Evolutionary conservation across 2,329 filamentous ascomycete species (phyloP).

Genomic region (Setomelanomma holmii): DNA sequence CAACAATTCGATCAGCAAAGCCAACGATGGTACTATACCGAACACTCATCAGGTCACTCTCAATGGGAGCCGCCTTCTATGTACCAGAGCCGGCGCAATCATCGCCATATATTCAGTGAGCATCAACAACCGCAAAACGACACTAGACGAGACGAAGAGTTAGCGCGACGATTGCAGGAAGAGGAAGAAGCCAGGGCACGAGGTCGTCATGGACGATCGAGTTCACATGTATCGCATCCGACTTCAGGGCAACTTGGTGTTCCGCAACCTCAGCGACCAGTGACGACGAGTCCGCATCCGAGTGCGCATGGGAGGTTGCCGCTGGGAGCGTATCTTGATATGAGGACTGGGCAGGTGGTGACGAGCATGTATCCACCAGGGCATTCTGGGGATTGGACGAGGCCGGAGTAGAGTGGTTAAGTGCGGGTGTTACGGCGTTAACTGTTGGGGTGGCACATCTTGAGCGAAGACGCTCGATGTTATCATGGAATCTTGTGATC

Average conservation of each 20-base stretch:
- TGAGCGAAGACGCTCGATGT: too few species aligned
- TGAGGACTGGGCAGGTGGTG: constrained; percentile 22
- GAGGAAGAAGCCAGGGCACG: constrained; percentile 5
- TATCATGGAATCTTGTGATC: too few species aligned
- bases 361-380: constrained; percentile 20
- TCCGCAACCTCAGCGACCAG: not conserved
- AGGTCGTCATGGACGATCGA: constrained; percentile 3
- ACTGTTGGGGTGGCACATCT: too few species aligned
- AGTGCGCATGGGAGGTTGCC: constrained; percentile 12
- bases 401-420: not conserved
- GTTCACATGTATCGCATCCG: constrained; percentile 10
- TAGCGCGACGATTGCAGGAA: constrained; percentile 6
- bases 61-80: constrained; percentile 63
- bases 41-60: constrained; percentile 64
- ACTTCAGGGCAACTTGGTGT: not conserved
- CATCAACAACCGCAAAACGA: constrained; percentile 4
- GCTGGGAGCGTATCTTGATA: constrained; percentile 20
- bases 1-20: constrained; percentile 66
- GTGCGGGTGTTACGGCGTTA: too few species aligned
- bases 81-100: constrained; percentile 2
- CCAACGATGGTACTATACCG: constrained; percentile 70
- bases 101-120: constrained; percentile 1
- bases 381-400: constrained; percentile 2
- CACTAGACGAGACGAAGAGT: not conserved
- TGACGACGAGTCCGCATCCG: constrained; percentile 5